Base-by-base conservation (phyloP, 805 yeast genomes). In the Ogataea parapolymorpha region DNA sequence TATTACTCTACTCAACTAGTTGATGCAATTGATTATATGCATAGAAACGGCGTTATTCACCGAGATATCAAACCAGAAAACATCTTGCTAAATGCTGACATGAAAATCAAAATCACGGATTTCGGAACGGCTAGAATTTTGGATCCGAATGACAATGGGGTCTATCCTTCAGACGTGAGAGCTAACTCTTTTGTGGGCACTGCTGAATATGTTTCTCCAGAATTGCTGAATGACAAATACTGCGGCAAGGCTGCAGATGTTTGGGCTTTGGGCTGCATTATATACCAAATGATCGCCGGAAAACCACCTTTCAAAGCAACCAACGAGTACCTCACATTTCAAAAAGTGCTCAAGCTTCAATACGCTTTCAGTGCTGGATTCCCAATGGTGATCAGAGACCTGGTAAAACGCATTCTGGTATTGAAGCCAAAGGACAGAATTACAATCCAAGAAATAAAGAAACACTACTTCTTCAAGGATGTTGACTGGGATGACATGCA, bases 181-280 rank as follows among this genome's bases (percentile, higher is more conserved):
- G 89, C 93, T 0, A 81, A 76, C 49, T 85, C 93, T 0, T 85
- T 85, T 64, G 95, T 85, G 22, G 95, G 95, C 4, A 85, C 91
- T 0, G 91, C 91, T 0, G 91, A 84, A 52, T 84, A 84, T 53
- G 90, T 85, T 6, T 81, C 90, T 0, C 95, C 95, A 0, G 95
- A 85, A 54, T 65, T 85, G 27, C 66, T 85, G 44, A 86, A 82
- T 48, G 85, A 75, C 54, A 85, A 83, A 53, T 81, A 78, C 51
- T 73, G 79, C 51, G 82, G 82, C 5, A 76, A 75, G 47, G 72
- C 79, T 0, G 76, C 79, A 16, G 83, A 77, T 53, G 61, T 77
- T 13, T 77, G 83, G 83, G 81, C 83, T 0, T 67, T 75, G 46
- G 83, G 80, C 3, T 77, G 83, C 57, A 71, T 77, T 8, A 56